These are phyloP conservation scores for Cercospora beticola DNA, from an alignment of 2,329 filamentous ascomycete species.

Conservation along the genomic window DNA sequence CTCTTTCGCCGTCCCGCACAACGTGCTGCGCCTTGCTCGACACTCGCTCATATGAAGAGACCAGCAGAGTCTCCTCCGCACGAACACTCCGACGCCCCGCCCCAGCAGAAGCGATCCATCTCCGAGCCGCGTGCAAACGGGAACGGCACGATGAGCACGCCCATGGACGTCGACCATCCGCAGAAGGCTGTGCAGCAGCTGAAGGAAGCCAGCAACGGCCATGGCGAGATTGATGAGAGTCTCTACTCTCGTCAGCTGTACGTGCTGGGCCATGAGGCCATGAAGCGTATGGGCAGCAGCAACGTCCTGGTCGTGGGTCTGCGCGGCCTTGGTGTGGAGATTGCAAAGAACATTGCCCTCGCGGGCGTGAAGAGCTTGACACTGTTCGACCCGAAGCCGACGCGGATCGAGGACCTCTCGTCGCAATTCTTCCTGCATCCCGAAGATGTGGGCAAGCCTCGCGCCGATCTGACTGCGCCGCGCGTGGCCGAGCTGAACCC, in stretches of 20 bases:
- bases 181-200: constrained; percentile 59
- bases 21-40: background rate
- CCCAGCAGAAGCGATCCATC: constrained; percentile 17
- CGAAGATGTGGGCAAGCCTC: constrained; percentile 86
- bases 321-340: constrained; percentile 93
- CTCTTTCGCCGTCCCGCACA: background rate
- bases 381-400: constrained; percentile 83
- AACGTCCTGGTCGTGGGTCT: constrained; percentile 90
- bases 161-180: constrained; percentile 62
- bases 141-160: constrained; percentile 40
- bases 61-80: constrained; percentile 20
- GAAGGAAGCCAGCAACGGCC: constrained; percentile 46
- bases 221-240: constrained; percentile 66
- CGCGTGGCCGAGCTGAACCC: constrained; percentile 92
- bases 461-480: constrained; percentile 82
- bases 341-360: constrained; percentile 97
- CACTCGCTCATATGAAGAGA: constrained; percentile 23
- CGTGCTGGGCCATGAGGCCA: constrained; percentile 75
- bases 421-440: constrained; percentile 94
- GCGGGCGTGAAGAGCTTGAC: constrained; percentile 97
- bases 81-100: constrained; percentile 18
- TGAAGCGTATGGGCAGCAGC: constrained; percentile 98
- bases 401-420: constrained; percentile 83
- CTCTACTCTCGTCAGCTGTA: constrained; percentile 69
- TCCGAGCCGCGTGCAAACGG: constrained; percentile 22